A percentile compares a stretch with the other conserved stretches of the same genome.
These are phyloP conservation scores for Triglochin maritima DNA, from an alignment of 106 monocot genomes.

Conservation along the genomic window DNA sequence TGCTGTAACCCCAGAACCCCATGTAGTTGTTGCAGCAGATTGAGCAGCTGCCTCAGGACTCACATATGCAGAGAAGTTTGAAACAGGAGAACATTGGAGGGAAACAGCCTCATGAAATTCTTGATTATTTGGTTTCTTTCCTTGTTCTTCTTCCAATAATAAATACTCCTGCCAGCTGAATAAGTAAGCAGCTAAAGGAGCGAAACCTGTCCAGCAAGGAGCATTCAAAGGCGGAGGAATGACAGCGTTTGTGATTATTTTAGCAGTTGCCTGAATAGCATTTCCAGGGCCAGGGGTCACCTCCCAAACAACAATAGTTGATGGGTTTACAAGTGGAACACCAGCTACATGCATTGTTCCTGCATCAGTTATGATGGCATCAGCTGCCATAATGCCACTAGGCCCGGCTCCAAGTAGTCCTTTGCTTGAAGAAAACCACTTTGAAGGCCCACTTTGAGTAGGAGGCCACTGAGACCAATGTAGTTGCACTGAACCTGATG, in stretches of 20 bases:
- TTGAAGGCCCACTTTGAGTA: constrained; percentile 28
- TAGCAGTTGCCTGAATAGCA: constrained; percentile 61
- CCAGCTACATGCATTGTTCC: constrained; percentile 93
- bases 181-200: constrained; percentile 76
- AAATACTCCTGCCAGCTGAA: constrained; percentile 77
- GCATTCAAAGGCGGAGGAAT: constrained; percentile 63
- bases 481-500: constrained; percentile 93
- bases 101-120: constrained; percentile 48
- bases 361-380: constrained; percentile 94
- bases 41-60: constrained; percentile 95
- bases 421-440: constrained; percentile 98
- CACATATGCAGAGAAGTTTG: constrained; percentile 98
- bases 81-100: constrained; percentile 94
- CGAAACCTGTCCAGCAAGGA: constrained; percentile 71
- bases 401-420: constrained; percentile 95
- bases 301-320: constrained; percentile 99
- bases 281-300: constrained; percentile 96
- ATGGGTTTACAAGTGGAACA: constrained; percentile 95
- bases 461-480: constrained; percentile 96
- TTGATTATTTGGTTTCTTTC: constrained; percentile 49
- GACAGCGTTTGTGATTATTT: constrained; percentile 32
- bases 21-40: constrained; percentile 91
- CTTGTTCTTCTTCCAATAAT: constrained; percentile 61
- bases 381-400: constrained; percentile 99
- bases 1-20: constrained; percentile 97